A percentile compares a stretch with the other conserved stretches of the same genome.
Conservation (phyloP, 371 early-diverging fungal species). For the Mycotypha africana region DNA sequence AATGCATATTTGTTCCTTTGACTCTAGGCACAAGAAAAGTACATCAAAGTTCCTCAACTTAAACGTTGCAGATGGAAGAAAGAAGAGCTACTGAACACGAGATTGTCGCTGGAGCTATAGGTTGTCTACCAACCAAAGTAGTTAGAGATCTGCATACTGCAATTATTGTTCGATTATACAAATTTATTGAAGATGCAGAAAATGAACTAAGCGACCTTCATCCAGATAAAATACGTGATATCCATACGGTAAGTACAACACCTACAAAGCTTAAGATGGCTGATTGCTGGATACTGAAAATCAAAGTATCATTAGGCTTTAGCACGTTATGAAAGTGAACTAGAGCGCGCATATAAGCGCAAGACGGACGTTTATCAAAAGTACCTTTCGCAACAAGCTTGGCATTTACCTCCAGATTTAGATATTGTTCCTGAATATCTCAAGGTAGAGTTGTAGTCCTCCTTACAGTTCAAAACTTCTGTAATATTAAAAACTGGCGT, state of each 20-base stretch:
- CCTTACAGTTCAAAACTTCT: too few species aligned
- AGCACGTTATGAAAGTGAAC: not conserved
- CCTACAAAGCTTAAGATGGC: too few species aligned
- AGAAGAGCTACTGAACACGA: not conserved
- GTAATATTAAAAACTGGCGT: not conserved
- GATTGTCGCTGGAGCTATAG: slow-evolving; percentile 7
- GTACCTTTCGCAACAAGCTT: not conserved
- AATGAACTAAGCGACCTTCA: not conserved
- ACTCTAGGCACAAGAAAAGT: too few species aligned
- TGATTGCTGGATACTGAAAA: not conserved
- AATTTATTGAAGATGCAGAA: slow-evolving; percentile 6
- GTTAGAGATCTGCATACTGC: slow-evolving; percentile 2
- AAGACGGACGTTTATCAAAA: slow-evolving; percentile 7
- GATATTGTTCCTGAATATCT: slow-evolving; percentile 3
- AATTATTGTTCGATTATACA: slow-evolving; percentile 4
- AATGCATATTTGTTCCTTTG: too few species aligned
- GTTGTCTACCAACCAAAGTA: not conserved
- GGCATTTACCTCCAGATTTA: slow-evolving; percentile 3
- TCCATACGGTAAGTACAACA: slow-evolving; percentile 2
- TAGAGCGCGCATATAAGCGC: not conserved
- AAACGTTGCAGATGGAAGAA: too few species aligned
- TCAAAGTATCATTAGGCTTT: not conserved
- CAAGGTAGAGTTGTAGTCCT: not conserved
- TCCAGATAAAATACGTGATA: slow-evolving; percentile 5
- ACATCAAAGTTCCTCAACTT: too few species aligned